Conservation (phyloP, 1,139 yeast species). For the Pneumocystis carinii region DNA sequence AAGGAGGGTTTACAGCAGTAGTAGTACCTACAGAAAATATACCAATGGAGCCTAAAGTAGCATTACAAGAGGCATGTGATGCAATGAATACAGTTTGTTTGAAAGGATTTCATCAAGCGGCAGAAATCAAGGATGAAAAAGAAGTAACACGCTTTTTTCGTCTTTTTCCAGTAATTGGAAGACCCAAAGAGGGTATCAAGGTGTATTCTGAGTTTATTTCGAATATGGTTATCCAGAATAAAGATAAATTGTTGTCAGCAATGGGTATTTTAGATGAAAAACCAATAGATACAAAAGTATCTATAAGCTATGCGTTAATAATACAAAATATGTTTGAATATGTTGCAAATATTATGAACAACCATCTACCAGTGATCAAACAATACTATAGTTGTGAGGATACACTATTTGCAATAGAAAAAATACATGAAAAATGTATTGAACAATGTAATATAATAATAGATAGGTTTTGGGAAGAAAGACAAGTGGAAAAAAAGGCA, state of each 20-base stretch:
- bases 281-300: background rate
- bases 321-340: slow-evolving; percentile 67
- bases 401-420: slow-evolving; percentile 50
- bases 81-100: slow-evolving; percentile 45
- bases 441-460: slow-evolving; percentile 76
- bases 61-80: slow-evolving; percentile 43
- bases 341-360: slow-evolving; percentile 68
- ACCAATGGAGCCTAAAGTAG: slow-evolving; percentile 61
- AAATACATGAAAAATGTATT: slow-evolving; percentile 76
- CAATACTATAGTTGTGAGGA: slow-evolving; percentile 54
- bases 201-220: slow-evolving; percentile 79
- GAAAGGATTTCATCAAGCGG: slow-evolving; percentile 54
- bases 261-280: no score
- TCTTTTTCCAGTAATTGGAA: slow-evolving; percentile 72
- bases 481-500: slow-evolving; percentile 36
- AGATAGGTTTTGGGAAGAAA: slow-evolving; percentile 70
- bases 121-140: slow-evolving; percentile 48
- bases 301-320: background rate
- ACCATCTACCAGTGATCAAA: slow-evolving; percentile 67
- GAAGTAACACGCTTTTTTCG: slow-evolving; percentile 66
- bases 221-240: slow-evolving; percentile 62
- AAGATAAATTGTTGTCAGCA: slow-evolving; percentile 6
- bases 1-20: slow-evolving; percentile 60
- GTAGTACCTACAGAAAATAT: slow-evolving; percentile 84
- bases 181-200: slow-evolving; percentile 54